Evolutionary conservation across 192 early-diverging fungal genomes (phyloP).

Genomic region (Linnemannia hyalina): DNA sequence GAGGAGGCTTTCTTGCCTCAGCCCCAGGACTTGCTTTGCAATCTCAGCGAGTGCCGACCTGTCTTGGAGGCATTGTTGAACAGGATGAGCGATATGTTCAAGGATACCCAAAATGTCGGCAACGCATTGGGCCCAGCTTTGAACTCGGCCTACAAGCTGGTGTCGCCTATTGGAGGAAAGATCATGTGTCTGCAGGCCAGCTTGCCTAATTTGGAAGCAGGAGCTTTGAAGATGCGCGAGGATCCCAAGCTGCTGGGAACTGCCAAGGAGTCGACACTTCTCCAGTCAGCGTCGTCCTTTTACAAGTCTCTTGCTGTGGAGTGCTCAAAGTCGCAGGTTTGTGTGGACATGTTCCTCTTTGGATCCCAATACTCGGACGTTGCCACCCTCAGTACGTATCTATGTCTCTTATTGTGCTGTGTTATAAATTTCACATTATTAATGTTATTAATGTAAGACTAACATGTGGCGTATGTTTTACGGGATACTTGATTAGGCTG

Average conservation of each 20-base stretch:
- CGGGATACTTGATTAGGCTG: conserved; percentile 62
- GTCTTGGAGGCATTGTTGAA: conserved; percentile 80
- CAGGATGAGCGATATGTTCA: conserved; percentile 87
- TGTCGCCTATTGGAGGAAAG: conserved; percentile 90
- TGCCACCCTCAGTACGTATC: conserved; percentile 82
- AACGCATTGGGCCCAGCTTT: conserved; percentile 88
- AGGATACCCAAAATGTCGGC: conserved; percentile 81
- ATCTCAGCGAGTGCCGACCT: conserved; percentile 84
- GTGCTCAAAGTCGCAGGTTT: conserved; percentile 90
- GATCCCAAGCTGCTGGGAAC: conserved; percentile 92
- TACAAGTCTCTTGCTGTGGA: conserved; percentile 95
- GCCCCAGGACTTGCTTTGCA: conserved; percentile 91
- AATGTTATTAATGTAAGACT: neutral
- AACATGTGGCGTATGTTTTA: neutral
- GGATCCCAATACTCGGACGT: conserved; percentile 88
- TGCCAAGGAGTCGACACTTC: conserved; percentile 85
- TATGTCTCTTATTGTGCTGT: neutral
- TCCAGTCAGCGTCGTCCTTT: conserved; percentile 87
- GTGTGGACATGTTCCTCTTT: conserved; percentile 91
- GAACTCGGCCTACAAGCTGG: conserved; percentile 83
- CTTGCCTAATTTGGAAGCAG: conserved; percentile 86
- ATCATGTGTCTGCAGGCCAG: conserved; percentile 86
- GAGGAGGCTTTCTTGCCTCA: conserved; percentile 92
- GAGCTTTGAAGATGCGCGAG: conserved; percentile 84
- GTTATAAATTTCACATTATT: neutral